phyloP scores from a whole-genome alignment of 1,284 basidiomycete genomes.

The Ceratorhiza oryzae-sativae region DNA sequence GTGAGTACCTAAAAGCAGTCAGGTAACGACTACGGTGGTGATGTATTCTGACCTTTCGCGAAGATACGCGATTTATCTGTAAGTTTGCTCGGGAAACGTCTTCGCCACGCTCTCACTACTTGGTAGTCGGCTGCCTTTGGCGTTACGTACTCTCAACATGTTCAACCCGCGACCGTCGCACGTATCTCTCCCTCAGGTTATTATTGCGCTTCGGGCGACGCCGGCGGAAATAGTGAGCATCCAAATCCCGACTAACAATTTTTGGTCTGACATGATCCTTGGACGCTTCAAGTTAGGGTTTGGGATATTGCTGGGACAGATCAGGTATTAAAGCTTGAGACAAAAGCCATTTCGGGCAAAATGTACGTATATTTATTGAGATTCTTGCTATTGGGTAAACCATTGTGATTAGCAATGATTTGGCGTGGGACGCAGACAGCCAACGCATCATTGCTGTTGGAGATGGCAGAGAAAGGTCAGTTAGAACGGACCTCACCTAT shows the following conservation, averaged over 20 bases:
- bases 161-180: conserved; percentile 86
- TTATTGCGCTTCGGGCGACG: conserved; percentile 92
- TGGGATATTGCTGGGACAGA: conserved; percentile 95
- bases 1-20: conserved; percentile 56
- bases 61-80: conserved; percentile 71
- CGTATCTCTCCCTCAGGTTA: conserved; percentile 93
- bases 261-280: background rate
- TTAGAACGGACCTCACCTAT: background rate
- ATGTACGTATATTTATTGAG: conserved; percentile 62
- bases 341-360: conserved; percentile 80
- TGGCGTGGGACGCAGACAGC: conserved; percentile 96
- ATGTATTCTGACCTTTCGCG: background rate
- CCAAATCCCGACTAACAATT: background rate
- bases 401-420: conserved; percentile 71
- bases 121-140: conserved; percentile 64
- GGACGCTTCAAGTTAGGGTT: conserved; percentile 71
- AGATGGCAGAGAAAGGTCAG: conserved; percentile 88
- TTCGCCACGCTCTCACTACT: conserved; percentile 27
- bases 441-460: conserved; percentile 97
- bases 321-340: conserved; percentile 84
- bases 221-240: conserved; percentile 72
- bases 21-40: conserved; percentile 13
- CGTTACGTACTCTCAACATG: conserved; percentile 78
- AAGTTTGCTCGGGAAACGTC: background rate
- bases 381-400: background rate